Base-by-base conservation (phyloP, 176 grass and related monocot genomes). In the Echinochloa phyllopogon region DNA sequence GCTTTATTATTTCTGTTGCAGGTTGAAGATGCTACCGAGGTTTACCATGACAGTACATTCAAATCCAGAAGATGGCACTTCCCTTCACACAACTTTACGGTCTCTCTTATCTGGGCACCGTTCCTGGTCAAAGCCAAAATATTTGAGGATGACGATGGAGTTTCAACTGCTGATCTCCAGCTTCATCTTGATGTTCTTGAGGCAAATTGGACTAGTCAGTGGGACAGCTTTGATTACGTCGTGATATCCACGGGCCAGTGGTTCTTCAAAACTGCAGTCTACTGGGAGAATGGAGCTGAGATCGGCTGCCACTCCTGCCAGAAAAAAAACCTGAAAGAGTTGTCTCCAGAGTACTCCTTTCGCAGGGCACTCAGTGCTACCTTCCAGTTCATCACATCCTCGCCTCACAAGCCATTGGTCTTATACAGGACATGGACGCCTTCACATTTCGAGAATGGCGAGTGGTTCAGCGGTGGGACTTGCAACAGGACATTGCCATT, bases 201-300 rank as follows among this genome's bases (percentile, higher is more conserved):
- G 49, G 44, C 57, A 68, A 89, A 82, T 14, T 99, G 96, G 96
- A 88, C 88, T 0, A 77, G 56, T 37, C 81, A 84, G 11, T 99
- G 94, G 76, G 56, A 74, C 44, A 92, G 33, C 55, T 99, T 99
- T 23, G 93, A 96, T 71, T 92, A 99, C 6, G 73, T 94, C 0
- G 66, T 99, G 27, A 96, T 96, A 55, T 99, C 96, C 0, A 91
- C 87, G 3, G 93, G 96, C 6, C 96, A 94, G 42, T 99, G 96
- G 94, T 99, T 96, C 59, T 77, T 92, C 72, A 99, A 99, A 76
- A 81, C 86, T 3, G 89, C 96, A 38, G 70, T 96, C 39, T 99
- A 94, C 83, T 69, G 84, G 84, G 94, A 99, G 84, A 89, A 96
- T 10, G 70, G 53, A 16, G 41, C 21, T 16, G 45, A 75, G 11